Percentiles rank a stretch among this genome's conserved stretches.
These are phyloP conservation scores for Aristolochia contorta DNA, from an alignment of 164 flowering plant genomes.

Conservation along the genomic window DNA sequence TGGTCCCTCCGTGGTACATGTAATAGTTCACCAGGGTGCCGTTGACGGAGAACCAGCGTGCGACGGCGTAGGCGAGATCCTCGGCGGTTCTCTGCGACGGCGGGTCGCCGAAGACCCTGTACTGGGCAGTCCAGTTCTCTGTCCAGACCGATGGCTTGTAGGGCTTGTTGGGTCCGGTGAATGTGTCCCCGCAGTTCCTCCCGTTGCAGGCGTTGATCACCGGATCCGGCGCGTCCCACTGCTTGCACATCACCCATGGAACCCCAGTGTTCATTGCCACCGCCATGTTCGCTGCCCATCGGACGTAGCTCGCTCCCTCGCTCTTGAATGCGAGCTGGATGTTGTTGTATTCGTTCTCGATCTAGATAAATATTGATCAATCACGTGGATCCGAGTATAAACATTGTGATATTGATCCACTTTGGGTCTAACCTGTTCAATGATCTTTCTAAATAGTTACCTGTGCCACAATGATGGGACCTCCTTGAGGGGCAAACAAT, in stretches of 20 bases:
- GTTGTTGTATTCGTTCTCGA: constrained; percentile 81
- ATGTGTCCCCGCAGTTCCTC: constrained; percentile 89
- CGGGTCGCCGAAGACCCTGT: constrained; percentile 74
- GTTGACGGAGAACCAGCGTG: constrained; percentile 68
- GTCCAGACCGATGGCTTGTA: constrained; percentile 81
- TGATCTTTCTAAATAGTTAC: constrained; percentile 1
- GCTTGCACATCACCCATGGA: constrained; percentile 99
- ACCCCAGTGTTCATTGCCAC: constrained; percentile 39
- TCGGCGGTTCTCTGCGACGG: constrained; percentile 90
- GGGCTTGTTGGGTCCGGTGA: constrained; percentile 70
- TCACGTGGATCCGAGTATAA: too few species aligned
- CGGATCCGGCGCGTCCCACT: constrained; percentile 68
- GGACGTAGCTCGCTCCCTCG: constrained; percentile 3
- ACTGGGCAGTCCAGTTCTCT: constrained; percentile 98
- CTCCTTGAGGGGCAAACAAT: constrained; percentile 46
- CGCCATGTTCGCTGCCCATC: constrained; percentile 15
- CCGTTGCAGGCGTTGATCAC: constrained; percentile 96
- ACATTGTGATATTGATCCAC: too few species aligned
- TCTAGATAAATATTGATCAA: too few species aligned
- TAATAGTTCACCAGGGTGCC: constrained; percentile 76
- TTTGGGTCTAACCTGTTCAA: too few species aligned
- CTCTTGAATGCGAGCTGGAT: constrained; percentile 20
- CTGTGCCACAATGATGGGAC: constrained; percentile 51
- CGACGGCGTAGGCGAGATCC: constrained; percentile 68
- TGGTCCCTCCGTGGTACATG: constrained; percentile 84